Conservation (phyloP, 192 early-diverging fungal genomes). For the Backusella tuberculispora region DNA sequence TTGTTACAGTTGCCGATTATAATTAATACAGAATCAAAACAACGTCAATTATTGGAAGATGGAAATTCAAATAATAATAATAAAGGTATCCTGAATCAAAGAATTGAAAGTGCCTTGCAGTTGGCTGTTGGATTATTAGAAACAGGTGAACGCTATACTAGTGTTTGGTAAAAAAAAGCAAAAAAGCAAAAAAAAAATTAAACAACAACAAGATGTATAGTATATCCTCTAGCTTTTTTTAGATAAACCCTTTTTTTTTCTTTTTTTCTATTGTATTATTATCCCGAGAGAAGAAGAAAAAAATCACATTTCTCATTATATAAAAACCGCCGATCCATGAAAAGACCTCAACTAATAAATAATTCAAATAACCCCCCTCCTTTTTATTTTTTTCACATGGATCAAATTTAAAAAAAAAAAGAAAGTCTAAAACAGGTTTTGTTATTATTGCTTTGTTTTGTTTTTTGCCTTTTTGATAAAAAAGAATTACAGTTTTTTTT, state of each 20-base stretch:
- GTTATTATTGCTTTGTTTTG: neutral
- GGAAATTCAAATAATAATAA: neutral
- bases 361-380: neutral
- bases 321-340: neutral
- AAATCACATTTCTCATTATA: neutral
- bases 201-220: neutral
- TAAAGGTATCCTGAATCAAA: constrained; percentile 35
- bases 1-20: constrained; percentile 57
- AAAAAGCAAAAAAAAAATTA: neutral
- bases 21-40: constrained; percentile 50
- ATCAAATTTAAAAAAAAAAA: neutral
- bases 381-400: neutral
- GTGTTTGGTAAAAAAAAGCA: constrained; percentile 10
- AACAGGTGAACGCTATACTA: constrained; percentile 34
- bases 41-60: constrained; percentile 27
- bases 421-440: neutral
- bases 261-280: neutral
- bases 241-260: neutral
- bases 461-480: neutral
- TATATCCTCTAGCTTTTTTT: too few relatives aligned
- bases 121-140: constrained; percentile 40
- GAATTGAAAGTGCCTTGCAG: constrained; percentile 36
- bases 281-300: too few relatives aligned
- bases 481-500: neutral
- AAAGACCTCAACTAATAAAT: neutral